A percentile compares a stretch with the other conserved stretches of the same genome.
These are phyloP conservation scores for Carallia brachiata DNA, from an alignment of 345 rosid species.

Conservation along the genomic window DNA sequence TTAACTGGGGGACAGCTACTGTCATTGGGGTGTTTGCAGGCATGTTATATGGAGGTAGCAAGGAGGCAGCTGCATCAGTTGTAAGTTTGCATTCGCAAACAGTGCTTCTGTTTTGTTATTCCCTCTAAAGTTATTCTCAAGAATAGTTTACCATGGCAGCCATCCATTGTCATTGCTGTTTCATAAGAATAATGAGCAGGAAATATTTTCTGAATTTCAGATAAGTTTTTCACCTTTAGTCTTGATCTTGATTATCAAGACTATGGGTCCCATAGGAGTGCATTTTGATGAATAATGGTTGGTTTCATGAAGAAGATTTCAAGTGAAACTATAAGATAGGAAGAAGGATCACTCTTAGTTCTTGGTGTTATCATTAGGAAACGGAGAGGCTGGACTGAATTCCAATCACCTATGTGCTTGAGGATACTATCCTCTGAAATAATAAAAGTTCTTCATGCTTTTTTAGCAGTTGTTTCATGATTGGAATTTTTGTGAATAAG, in stretches of 20 bases:
- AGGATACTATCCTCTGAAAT: not conserved
- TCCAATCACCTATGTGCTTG: not conserved
- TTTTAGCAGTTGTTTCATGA: not conserved
- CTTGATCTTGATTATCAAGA: not conserved
- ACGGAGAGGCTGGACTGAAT: not conserved
- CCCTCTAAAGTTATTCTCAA: no score
- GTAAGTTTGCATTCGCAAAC: slow-evolving; percentile 39
- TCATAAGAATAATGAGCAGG: not conserved
- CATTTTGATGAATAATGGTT: not conserved
- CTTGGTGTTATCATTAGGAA: not conserved
- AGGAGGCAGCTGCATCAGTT: slow-evolving; percentile 90
- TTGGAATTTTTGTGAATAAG: not conserved
- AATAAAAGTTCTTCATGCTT: not conserved
- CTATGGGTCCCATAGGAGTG: not conserved
- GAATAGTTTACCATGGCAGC: no score
- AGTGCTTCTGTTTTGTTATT: not conserved
- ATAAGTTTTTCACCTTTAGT: not conserved
- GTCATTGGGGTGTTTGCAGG: slow-evolving; percentile 88
- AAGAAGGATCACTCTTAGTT: not conserved
- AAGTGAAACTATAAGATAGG: not conserved
- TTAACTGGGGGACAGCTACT: slow-evolving; percentile 85
- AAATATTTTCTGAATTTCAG: not conserved
- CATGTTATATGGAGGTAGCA: slow-evolving; percentile 89
- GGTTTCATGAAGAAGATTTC: not conserved
- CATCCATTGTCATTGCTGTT: not conserved